Base-by-base conservation (phyloP, 352 stramenopile genomes). In the Pythium dissotocum region DNA sequence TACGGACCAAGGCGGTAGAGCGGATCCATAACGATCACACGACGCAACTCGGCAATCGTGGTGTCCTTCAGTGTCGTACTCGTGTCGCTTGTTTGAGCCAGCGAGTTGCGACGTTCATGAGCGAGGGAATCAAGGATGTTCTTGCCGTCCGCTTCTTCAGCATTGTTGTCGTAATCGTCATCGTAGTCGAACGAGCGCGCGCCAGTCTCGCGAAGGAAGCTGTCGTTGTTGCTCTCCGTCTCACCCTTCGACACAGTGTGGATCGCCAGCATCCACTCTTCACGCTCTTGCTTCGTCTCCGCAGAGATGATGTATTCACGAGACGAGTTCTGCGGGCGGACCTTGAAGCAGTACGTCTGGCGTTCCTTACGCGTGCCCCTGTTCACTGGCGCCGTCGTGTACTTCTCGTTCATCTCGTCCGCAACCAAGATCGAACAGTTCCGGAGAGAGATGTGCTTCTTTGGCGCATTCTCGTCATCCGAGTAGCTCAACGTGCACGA, bases 261-360 rank as follows among this genome's bases (percentile, higher is more conserved):
- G 51, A 95, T 93, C 2, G 87, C 87, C 33, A 93, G 75, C 88
- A 96, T 94, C 88, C 88, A 96, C 64, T 94, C 88, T 61, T 96
- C 88, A n/a, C 88, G 88, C 60, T 93, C 85, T 77, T 96, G 88
- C 71, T 96, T 96, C 1, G 88, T 96, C 52, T 93, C 85, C 10
- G 88, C 86, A 49, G 76, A 84, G 69, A 96, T 93, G 64, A 93
- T 87, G 65, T 93, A 95, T 40, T 94, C 85, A 44, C 85, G 82
- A 24, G 80, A 89, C 54, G 84, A 93, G 58, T 86, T 90, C 62
- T 83, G 79, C 5, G 84, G 82, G 4, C 79, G 78, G 33, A 95
- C 82, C 58, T 96, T 96, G 62, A 96, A 96, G 63, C 88, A 94
- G 75, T 77, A 96, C 21, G 86, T 96, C 56, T 94, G 85, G 16